Base-by-base conservation (phyloP, 2,329 filamentous ascomycete genomes). In the Coniella lustricola region DNA sequence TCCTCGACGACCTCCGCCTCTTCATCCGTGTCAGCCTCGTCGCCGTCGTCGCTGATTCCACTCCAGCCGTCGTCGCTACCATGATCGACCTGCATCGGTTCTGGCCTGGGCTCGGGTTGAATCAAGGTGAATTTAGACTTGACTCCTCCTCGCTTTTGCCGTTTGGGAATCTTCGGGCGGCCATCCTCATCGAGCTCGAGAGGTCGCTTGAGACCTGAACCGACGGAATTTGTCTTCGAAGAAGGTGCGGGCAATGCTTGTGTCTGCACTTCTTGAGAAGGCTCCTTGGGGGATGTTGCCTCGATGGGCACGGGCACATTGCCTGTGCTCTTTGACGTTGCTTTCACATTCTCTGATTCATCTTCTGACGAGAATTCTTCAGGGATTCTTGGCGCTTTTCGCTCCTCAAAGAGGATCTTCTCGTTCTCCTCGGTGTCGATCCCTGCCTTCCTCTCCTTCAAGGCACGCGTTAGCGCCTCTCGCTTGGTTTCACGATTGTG, bases 201-300 rank as follows among this genome's bases (percentile, higher is more conserved):
- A 1, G 90, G 89, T 36, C 90, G 78, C 64, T 97, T 97, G 51
- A 98, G 67, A 7, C 93, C 93, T 52, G 82, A 84, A 17, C 93
- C 93, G 46, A 80, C 68, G 12, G 59, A 39, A 3, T 42, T 38
- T 13, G 52, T 18, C 16, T 33, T 45, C 12, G 32, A 16, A 8
- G 49, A 4, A n/a, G n/a, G 17, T 13, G 31, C 29, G 22, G n/a
- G 33, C 2, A 20, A 18, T 16, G 18, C 2, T 8, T 13, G 7
- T 33, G 17, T 13, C 9, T 36, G 10, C 9, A 10, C 12, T 13
- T 35, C 36, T 21, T 25, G 20, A 21, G 13, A 16, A 3, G 16
- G 34, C 7, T 34, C 12, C 20, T 21, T 17, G 21, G 20, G 21
- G 16, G 20, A 8, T n/a, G 9, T 17, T 3, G 16, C 12, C 10